Evolutionary conservation across 345 rosid genomes (phyloP).

Genomic region (Gossypioides kirkii): DNA sequence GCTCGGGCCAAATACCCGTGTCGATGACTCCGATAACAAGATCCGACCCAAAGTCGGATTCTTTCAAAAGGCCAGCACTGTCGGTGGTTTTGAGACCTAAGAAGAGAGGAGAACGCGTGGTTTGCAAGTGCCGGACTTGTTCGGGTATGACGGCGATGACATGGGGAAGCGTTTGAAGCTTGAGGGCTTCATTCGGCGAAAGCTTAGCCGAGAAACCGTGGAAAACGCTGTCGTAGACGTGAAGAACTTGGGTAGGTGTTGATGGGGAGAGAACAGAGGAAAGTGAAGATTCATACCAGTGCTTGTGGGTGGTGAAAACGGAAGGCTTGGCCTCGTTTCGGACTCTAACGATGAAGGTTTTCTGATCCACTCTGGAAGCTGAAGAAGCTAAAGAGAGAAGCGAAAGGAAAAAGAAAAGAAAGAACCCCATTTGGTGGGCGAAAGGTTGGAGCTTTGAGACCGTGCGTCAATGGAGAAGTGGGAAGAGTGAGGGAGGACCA

Average conservation of each 20-base stretch:
- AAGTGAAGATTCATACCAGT: slow-evolving; percentile 74
- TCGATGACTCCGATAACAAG: slow-evolving; percentile 88
- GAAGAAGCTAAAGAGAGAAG: slow-evolving; percentile 25
- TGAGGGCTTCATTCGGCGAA: slow-evolving; percentile 40
- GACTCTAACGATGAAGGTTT: slow-evolving; percentile 56
- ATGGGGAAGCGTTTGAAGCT: slow-evolving; percentile 45
- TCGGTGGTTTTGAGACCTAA: slow-evolving; percentile 67
- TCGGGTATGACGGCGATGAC: slow-evolving; percentile 71
- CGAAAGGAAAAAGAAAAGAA: slow-evolving; percentile 21
- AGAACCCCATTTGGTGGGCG: slow-evolving; percentile 25
- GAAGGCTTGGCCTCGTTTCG: slow-evolving; percentile 69
- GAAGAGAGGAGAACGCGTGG: slow-evolving; percentile 93
- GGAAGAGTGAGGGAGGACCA: background rate
- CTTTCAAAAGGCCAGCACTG: slow-evolving; percentile 66
- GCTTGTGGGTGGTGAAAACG: slow-evolving; percentile 71
- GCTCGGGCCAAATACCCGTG: slow-evolving; percentile 93
- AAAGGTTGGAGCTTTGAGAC: slow-evolving; percentile 20
- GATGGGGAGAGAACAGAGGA: slow-evolving; percentile 33
- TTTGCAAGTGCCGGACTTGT: slow-evolving; percentile 61
- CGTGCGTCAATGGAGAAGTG: slow-evolving; percentile 1
- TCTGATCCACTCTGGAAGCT: slow-evolving; percentile 24
- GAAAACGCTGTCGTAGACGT: slow-evolving; percentile 85
- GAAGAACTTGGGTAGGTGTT: slow-evolving; percentile 41
- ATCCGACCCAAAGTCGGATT: slow-evolving; percentile 92
- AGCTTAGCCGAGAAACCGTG: slow-evolving; percentile 87